These are phyloP conservation scores for Rubia tinctorum DNA, from an alignment of 305 asterid genomes.

Conservation along the genomic window DNA sequence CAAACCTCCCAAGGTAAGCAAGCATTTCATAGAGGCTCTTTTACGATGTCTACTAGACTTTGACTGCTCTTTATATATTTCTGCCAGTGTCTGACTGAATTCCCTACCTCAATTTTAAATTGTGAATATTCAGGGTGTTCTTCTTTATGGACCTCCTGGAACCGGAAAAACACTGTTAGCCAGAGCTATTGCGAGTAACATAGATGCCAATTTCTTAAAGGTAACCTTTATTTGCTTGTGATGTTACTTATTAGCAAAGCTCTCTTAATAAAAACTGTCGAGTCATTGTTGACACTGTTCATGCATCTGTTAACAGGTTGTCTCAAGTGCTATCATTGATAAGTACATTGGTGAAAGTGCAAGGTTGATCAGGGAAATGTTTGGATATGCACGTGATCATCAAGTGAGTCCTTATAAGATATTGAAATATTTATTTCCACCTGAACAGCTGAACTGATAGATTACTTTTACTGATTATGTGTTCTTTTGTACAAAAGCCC, in stretches of 20 bases:
- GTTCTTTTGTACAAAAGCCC: conserved; percentile 51
- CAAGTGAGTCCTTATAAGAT: conserved; percentile 24
- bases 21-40: conserved; percentile 5
- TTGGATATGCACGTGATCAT: conserved; percentile 95
- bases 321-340: conserved; percentile 95
- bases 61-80: no score
- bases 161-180: conserved; percentile 53
- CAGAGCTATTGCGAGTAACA: no score
- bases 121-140: conserved; percentile 72
- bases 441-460: no score
- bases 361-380: conserved; percentile 93
- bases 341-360: conserved; percentile 98
- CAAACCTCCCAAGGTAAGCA: conserved; percentile 86
- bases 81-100: no score
- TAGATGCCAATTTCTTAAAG: no score
- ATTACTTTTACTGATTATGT: not conserved
- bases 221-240: no score
- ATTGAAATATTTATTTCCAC: not conserved
- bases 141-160: conserved; percentile 97
- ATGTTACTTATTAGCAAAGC: no score
- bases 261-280: no score
- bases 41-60: not conserved
- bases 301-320: conserved; percentile 43
- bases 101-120: not conserved
- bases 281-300: no score